A percentile compares a stretch with the other conserved stretches of the same genome.
Conservation (phyloP, 495 filamentous ascomycete species). For the Cercophora scortea region DNA sequence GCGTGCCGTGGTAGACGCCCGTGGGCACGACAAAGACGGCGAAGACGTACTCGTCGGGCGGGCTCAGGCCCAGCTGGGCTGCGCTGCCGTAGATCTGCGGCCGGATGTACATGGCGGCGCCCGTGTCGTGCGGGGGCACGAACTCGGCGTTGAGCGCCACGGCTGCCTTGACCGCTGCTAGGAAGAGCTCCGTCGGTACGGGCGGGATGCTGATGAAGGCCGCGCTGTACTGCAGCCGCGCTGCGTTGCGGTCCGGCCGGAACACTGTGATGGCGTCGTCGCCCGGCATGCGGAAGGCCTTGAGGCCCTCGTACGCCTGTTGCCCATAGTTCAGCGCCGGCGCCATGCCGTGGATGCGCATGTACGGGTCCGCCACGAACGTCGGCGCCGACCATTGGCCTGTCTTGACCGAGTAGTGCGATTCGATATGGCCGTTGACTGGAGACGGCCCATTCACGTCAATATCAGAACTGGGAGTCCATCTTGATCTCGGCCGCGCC, state of each 20-base stretch:
- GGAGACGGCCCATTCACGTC: background rate
- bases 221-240: slow-evolving; percentile 70
- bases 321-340: slow-evolving; percentile 89
- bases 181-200: slow-evolving; percentile 63
- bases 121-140: slow-evolving; percentile 75
- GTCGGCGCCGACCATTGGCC: slow-evolving; percentile 64
- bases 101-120: slow-evolving; percentile 82
- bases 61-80: slow-evolving; percentile 71
- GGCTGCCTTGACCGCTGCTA: slow-evolving; percentile 66
- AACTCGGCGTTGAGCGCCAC: slow-evolving; percentile 80
- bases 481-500: too few species aligned
- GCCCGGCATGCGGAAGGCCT: slow-evolving; percentile 72
- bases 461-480: too few species aligned
- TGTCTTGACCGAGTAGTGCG: slow-evolving; percentile 60
- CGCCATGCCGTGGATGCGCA: slow-evolving; percentile 82
- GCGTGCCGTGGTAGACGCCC: slow-evolving; percentile 81
- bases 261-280: slow-evolving; percentile 63
- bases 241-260: slow-evolving; percentile 72
- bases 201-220: slow-evolving; percentile 71
- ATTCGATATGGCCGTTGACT: slow-evolving; percentile 77
- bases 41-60: slow-evolving; percentile 85
- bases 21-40: slow-evolving; percentile 78
- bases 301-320: slow-evolving; percentile 90
- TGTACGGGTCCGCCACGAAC: slow-evolving; percentile 69
- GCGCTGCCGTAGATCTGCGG: slow-evolving; percentile 78